A percentile compares a stretch with the other conserved stretches of the same genome.
These are phyloP conservation scores for Gleditsia sinensis DNA, from an alignment of 306 rosid species.

Conservation along the genomic window DNA sequence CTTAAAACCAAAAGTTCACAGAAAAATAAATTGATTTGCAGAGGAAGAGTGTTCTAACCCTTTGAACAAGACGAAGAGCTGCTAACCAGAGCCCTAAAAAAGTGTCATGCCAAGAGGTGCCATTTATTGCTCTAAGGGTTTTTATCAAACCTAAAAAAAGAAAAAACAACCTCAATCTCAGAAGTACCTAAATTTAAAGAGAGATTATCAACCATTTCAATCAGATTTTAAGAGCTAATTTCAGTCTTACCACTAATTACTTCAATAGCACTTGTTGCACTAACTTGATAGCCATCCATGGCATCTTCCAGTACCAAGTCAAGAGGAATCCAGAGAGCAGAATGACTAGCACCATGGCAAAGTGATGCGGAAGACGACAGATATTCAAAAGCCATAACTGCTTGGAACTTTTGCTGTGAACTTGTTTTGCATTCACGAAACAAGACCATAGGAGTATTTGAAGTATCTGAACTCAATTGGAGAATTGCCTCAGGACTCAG, in stretches of 20 bases:
- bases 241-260: slow-evolving; percentile 61
- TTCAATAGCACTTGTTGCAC: slow-evolving; percentile 89
- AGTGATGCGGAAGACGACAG: slow-evolving; percentile 76
- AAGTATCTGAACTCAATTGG: slow-evolving; percentile 63
- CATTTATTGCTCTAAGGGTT: slow-evolving; percentile 91
- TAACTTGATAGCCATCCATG: slow-evolving; percentile 95
- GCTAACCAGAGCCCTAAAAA: slow-evolving; percentile 95
- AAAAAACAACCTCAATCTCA: slow-evolving; percentile 24
- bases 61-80: slow-evolving; percentile 89
- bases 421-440: slow-evolving; percentile 68
- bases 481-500: slow-evolving; percentile 62
- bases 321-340: slow-evolving; percentile 97
- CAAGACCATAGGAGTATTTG: slow-evolving; percentile 52
- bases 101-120: slow-evolving; percentile 93
- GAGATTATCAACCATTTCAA: slow-evolving; percentile 2
- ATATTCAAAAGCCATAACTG: slow-evolving; percentile 77
- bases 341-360: slow-evolving; percentile 71
- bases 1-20: slow-evolving; percentile 27
- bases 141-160: slow-evolving; percentile 73
- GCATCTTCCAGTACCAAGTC: slow-evolving; percentile 94
- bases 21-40: slow-evolving; percentile 25
- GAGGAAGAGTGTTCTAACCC: slow-evolving; percentile 63
- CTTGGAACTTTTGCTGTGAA: slow-evolving; percentile 65
- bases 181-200: slow-evolving; percentile 18
- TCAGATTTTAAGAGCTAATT: slow-evolving; percentile 31